Conservation (phyloP, 768 basidiomycete genomes). For the Kwoniella bestiolae region DNA sequence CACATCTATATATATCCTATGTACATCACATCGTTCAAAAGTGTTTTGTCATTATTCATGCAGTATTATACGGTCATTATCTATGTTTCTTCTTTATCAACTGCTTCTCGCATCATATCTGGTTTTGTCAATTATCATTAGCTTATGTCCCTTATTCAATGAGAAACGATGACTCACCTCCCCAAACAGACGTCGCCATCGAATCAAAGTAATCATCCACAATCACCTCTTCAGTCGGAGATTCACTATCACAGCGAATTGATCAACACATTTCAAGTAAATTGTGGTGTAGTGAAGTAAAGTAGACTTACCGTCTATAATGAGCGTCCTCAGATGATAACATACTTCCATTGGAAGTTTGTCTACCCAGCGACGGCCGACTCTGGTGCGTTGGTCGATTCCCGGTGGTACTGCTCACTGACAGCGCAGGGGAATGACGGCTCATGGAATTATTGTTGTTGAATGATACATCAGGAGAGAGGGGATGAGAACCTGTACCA, state of each 20-base stretch:
- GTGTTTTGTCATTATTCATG: not conserved
- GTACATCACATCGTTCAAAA: not conserved
- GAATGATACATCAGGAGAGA: constrained; percentile 9
- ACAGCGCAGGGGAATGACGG: constrained; percentile 30
- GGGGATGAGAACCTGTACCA: constrained; percentile 9
- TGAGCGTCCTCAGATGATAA: constrained; percentile 44
- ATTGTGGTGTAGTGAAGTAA: not conserved
- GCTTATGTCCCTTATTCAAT: not conserved
- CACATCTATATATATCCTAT: not conserved
- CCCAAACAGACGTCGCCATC: constrained; percentile 41
- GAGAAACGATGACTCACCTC: constrained; percentile 33
- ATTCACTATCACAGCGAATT: constrained; percentile 5
- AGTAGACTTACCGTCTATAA: constrained; percentile 29
- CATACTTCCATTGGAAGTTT: constrained; percentile 38
- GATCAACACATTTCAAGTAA: not conserved
- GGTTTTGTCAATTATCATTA: not conserved
- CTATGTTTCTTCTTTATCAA: constrained; percentile 34
- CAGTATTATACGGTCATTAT: not conserved
- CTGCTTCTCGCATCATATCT: constrained; percentile 53
- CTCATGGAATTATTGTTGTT: not conserved
- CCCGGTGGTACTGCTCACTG: constrained; percentile 10
- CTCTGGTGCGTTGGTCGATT: constrained; percentile 9
- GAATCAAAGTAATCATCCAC: constrained; percentile 28
- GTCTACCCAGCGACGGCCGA: constrained; percentile 22
- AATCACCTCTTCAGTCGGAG: constrained; percentile 18